Conservation (phyloP, 345 rosid genomes). For the Populus davidiana region DNA sequence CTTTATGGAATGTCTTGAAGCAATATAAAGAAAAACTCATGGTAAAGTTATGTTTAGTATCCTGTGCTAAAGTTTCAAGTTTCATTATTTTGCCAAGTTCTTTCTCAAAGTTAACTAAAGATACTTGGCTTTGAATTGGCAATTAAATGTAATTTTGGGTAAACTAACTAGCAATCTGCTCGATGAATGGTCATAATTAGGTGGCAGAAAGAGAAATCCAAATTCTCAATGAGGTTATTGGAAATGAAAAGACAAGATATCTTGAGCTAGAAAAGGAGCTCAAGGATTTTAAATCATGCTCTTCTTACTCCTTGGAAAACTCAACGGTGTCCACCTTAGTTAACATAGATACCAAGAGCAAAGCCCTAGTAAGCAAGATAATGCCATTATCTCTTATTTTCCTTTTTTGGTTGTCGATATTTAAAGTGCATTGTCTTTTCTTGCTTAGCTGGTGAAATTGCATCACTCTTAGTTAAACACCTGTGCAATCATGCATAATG, state of each 20-base stretch:
- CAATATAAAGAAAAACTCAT: constrained; percentile 61
- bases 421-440: neutral
- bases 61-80: neutral
- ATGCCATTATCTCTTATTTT: neutral
- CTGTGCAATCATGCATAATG: neutral
- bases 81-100: neutral
- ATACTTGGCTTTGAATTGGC: neutral
- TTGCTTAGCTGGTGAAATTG: neutral
- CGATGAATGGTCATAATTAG: constrained; percentile 32
- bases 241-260: constrained; percentile 46
- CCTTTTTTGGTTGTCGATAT: neutral
- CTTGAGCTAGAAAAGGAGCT: constrained; percentile 54
- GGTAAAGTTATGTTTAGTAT: constrained; percentile 34
- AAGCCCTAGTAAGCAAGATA: constrained; percentile 9
- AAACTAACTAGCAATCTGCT: neutral
- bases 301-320: constrained; percentile 31
- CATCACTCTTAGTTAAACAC: neutral
- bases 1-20: constrained; percentile 75
- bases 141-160: constrained; percentile 3
- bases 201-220: constrained; percentile 58
- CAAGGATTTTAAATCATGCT: constrained; percentile 44
- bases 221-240: constrained; percentile 47
- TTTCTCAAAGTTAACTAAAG: neutral
- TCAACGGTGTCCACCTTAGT: constrained; percentile 19
- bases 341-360: constrained; percentile 24